phyloP scores from a whole-genome alignment of 106 monocot species.

The Phalaenopsis equestris region DNA sequence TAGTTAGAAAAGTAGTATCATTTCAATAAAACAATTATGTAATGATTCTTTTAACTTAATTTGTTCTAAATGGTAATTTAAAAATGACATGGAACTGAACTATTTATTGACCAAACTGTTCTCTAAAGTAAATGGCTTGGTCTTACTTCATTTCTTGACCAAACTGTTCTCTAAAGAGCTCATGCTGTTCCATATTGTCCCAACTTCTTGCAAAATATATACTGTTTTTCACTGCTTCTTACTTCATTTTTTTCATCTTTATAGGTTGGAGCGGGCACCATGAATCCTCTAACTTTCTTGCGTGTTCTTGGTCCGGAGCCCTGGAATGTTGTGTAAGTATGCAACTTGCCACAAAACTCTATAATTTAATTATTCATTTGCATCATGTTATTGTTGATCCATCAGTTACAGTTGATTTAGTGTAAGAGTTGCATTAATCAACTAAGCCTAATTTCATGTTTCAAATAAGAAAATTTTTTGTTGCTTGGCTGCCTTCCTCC shows the following conservation, averaged over 20 bases:
- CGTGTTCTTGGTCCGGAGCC: slow-evolving; percentile 94
- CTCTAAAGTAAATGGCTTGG: neutral
- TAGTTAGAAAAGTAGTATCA: too few relatives aligned
- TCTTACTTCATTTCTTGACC: neutral
- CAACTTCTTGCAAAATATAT: too few relatives aligned
- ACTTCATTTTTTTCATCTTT: slow-evolving; percentile 3
- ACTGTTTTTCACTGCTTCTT: neutral
- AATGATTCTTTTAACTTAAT: too few relatives aligned
- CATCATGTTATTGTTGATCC: neutral
- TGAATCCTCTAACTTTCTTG: slow-evolving; percentile 98
- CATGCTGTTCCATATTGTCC: neutral
- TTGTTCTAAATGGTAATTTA: neutral
- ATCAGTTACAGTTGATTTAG: neutral
- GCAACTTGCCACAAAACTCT: neutral
- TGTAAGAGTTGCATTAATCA: neutral
- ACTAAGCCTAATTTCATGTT: too few relatives aligned
- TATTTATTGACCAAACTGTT: neutral
- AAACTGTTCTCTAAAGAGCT: neutral
- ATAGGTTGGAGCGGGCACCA: slow-evolving; percentile 96
- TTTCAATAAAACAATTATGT: too few relatives aligned
- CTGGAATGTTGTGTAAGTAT: slow-evolving; percentile 98
- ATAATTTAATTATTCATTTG: neutral
- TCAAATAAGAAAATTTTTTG: too few relatives aligned
- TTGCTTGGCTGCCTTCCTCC: too few relatives aligned
- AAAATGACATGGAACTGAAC: neutral